Conservation (phyloP, 371 early-diverging fungal species). For the Apophysomyces trapeziformis region DNA sequence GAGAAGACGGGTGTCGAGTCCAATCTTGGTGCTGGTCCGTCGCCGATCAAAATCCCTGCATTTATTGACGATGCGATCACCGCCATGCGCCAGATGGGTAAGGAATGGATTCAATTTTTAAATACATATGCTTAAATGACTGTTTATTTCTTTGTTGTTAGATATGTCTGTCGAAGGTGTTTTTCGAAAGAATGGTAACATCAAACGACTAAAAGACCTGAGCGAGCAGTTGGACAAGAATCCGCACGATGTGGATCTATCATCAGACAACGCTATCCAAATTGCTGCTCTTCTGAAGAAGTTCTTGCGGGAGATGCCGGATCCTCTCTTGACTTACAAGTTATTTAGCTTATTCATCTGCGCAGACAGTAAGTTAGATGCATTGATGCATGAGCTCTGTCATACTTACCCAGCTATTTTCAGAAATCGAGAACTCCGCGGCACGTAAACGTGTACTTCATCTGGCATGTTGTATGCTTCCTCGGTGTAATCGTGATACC, state of each 20-base stretch:
- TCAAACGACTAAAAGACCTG: constrained; percentile 81
- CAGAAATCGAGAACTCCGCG: constrained; percentile 53
- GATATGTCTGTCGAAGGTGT: constrained; percentile 94
- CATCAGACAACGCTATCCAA: constrained; percentile 84
- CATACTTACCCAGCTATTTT: neutral
- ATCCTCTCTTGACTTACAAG: constrained; percentile 91
- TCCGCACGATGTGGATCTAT: constrained; percentile 71
- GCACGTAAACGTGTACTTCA: constrained; percentile 74
- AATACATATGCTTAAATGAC: neutral
- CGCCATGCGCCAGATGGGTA: constrained; percentile 76
- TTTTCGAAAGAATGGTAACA: constrained; percentile 97
- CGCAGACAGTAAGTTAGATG: constrained; percentile 57
- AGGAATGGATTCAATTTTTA: neutral
- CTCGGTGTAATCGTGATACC: constrained; percentile 89
- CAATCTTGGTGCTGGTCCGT: constrained; percentile 76
- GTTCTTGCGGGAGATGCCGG: constrained; percentile 93
- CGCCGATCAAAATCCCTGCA: constrained; percentile 76
- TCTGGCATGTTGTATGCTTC: constrained; percentile 83
- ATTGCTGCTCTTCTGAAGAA: constrained; percentile 95
- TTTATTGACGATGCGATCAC: constrained; percentile 87
- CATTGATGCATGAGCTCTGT: neutral
- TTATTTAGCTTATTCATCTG: constrained; percentile 83
- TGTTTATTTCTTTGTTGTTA: constrained; percentile 24
- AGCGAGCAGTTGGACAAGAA: constrained; percentile 81
- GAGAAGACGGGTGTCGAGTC: constrained; percentile 83